phyloP scores from a whole-genome alignment of 2,329 filamentous ascomycete species.

The Apiospora phragmitis region DNA sequence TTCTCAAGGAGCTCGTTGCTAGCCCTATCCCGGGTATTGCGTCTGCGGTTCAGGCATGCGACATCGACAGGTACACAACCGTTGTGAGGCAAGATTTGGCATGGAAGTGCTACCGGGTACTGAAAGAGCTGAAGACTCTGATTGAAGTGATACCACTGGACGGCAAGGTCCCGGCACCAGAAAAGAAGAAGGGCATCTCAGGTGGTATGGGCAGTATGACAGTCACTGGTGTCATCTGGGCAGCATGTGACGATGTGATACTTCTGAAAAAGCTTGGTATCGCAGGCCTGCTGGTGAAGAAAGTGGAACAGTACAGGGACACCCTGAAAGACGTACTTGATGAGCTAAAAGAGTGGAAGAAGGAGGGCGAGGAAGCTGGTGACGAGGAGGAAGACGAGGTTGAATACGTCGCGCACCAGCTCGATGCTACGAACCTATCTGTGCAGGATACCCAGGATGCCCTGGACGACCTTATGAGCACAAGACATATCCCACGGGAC shows the following conservation, averaged over 20 bases:
- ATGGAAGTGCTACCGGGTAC: slow-evolving; percentile 55
- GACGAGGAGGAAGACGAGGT: slow-evolving; percentile 41
- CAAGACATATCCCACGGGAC: slow-evolving; percentile 61
- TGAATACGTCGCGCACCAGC: slow-evolving; percentile 39
- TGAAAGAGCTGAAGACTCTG: slow-evolving; percentile 64
- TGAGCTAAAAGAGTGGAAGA: slow-evolving; percentile 84
- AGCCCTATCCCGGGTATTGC: slow-evolving; percentile 75
- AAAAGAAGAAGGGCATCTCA: slow-evolving; percentile 45
- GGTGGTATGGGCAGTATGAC: slow-evolving; percentile 55
- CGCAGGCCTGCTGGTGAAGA: slow-evolving; percentile 67
- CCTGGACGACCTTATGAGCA: slow-evolving; percentile 68
- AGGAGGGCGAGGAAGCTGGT: slow-evolving; percentile 50
- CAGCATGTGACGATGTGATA: slow-evolving; percentile 73
- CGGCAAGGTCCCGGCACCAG: slow-evolving; percentile 51
- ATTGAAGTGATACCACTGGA: slow-evolving; percentile 60
- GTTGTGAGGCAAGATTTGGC: slow-evolving; percentile 65
- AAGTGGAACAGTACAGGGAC: slow-evolving; percentile 72
- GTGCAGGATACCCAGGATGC: slow-evolving; percentile 61
- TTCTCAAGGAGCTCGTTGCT: slow-evolving; percentile 71
- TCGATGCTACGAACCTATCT: slow-evolving; percentile 35
- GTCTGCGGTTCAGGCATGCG: slow-evolving; percentile 67
- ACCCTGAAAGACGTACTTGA: slow-evolving; percentile 79
- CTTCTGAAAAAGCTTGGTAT: slow-evolving; percentile 67
- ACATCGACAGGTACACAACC: slow-evolving; percentile 60
- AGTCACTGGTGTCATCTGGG: slow-evolving; percentile 79